Evolutionary conservation across 129 eudicot genomes (phyloP).

Genomic region (Flaveria sonorensis): DNA sequence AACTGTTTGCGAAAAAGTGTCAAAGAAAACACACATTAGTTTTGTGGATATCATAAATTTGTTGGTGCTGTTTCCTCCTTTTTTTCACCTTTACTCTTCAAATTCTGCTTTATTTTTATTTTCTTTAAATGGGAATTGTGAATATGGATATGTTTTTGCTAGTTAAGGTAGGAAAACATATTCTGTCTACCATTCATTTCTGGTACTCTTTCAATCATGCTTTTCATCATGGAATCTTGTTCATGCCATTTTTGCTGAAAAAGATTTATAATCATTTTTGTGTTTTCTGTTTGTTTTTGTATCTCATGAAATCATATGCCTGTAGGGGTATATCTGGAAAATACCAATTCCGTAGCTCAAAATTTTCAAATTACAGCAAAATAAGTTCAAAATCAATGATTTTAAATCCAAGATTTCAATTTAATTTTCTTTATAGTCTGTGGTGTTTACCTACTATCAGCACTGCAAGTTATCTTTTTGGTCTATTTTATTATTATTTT

Average conservation of each 20-base stretch:
- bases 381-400: too few species aligned
- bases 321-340: conserved; percentile 9
- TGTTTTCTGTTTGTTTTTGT: conserved; percentile 24
- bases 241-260: conserved; percentile 37
- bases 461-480: conserved; percentile 20
- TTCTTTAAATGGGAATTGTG: conserved; percentile 14
- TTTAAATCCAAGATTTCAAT: not conserved
- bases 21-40: conserved; percentile 26
- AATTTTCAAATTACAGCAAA: not conserved
- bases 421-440: not conserved
- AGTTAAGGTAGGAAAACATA: conserved; percentile 33
- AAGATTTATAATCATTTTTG: conserved; percentile 21
- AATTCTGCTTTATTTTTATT: not conserved
- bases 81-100: too few species aligned
- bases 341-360: not conserved
- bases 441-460: not conserved
- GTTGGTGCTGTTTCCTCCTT: not conserved
- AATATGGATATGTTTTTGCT: conserved; percentile 22
- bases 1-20: conserved; percentile 34
- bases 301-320: conserved; percentile 25
- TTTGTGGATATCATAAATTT: conserved; percentile 30
- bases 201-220: conserved; percentile 38
- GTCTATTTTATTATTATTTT: not conserved
- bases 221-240: conserved; percentile 39
- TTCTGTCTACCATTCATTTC: conserved; percentile 24